Evolutionary conservation across 2,329 filamentous ascomycete species (phyloP).

Genomic region (Macroventuria anomochaeta): DNA sequence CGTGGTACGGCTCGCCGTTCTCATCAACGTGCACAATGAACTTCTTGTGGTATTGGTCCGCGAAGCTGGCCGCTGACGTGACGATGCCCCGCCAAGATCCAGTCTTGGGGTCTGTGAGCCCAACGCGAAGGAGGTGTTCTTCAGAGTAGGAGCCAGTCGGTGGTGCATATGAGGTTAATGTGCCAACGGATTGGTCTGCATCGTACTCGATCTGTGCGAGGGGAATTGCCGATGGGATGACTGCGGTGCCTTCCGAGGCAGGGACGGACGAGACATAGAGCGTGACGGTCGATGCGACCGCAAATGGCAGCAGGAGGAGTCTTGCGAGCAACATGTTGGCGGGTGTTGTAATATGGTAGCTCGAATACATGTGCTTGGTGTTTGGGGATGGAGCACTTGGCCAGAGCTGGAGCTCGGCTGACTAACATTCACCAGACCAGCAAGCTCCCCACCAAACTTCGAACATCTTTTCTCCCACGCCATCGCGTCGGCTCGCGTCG

Average conservation of each 20-base stretch:
- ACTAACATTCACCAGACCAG: slow-evolving; percentile 11
- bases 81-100: slow-evolving; percentile 55
- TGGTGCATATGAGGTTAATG: slow-evolving; percentile 45
- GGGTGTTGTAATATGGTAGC: slow-evolving; percentile 5
- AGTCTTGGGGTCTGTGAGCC: slow-evolving; percentile 49
- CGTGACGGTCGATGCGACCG: slow-evolving; percentile 48
- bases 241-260: slow-evolving; percentile 74
- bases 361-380: slow-evolving; percentile 1
- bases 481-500: slow-evolving; percentile 9
- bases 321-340: slow-evolving; percentile 47
- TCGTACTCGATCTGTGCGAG: slow-evolving; percentile 55
- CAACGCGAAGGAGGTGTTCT: slow-evolving; percentile 53
- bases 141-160: slow-evolving; percentile 42
- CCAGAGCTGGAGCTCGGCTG: slow-evolving; percentile 16
- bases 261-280: slow-evolving; percentile 75
- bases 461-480: not conserved
- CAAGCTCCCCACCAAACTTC: not conserved
- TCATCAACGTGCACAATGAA: slow-evolving; percentile 53
- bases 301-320: slow-evolving; percentile 46
- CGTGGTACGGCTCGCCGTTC: slow-evolving; percentile 53
- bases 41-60: slow-evolving; percentile 51
- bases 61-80: slow-evolving; percentile 53
- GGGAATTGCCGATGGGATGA: slow-evolving; percentile 46
- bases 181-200: slow-evolving; percentile 45
- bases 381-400: not conserved